Evolutionary conservation across 176 grass and related monocot genomes (phyloP).

Genomic region (Lolium multiflorum): DNA sequence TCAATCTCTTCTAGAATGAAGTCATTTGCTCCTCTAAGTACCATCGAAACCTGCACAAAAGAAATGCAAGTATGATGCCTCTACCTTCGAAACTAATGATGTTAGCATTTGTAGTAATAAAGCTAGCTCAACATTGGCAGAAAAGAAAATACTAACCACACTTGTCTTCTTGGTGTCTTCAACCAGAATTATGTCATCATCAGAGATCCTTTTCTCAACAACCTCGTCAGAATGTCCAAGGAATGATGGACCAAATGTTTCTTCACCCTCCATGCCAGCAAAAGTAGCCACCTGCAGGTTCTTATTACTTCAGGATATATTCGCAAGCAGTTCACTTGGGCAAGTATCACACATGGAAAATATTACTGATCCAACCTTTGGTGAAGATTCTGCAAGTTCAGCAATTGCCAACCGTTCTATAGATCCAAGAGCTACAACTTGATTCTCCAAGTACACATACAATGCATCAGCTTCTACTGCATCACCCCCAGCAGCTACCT

Average conservation of each 20-base stretch:
- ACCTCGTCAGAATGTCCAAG: conserved; percentile 78
- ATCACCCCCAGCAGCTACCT: too few relatives aligned
- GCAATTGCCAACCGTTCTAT: too few relatives aligned
- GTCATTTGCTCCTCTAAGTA: conserved; percentile 85
- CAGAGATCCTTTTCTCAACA: conserved; percentile 77
- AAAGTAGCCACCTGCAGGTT: conserved; percentile 63
- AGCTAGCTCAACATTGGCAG: neutral
- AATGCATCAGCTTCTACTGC: too few relatives aligned
- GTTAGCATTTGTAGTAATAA: neutral
- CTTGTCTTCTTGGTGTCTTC: conserved; percentile 84
- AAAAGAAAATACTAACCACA: conserved; percentile 59
- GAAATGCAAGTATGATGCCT: neutral
- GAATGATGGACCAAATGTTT: conserved; percentile 83
- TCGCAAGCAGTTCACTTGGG: conserved; percentile 30
- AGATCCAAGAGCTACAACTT: too few relatives aligned
- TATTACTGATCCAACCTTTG: conserved; percentile 43
- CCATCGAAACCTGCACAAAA: conserved; percentile 67
- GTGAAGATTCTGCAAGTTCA: too few relatives aligned
- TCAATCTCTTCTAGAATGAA: conserved; percentile 88
- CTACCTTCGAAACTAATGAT: neutral
- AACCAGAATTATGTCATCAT: conserved; percentile 84
- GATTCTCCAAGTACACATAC: too few relatives aligned
- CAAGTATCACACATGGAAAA: conserved; percentile 47
- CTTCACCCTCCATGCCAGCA: conserved; percentile 91
- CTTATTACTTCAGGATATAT: neutral